Evolutionary conservation across 768 basidiomycete species (phyloP).

Genomic region (Peribolospora baueri): DNA sequence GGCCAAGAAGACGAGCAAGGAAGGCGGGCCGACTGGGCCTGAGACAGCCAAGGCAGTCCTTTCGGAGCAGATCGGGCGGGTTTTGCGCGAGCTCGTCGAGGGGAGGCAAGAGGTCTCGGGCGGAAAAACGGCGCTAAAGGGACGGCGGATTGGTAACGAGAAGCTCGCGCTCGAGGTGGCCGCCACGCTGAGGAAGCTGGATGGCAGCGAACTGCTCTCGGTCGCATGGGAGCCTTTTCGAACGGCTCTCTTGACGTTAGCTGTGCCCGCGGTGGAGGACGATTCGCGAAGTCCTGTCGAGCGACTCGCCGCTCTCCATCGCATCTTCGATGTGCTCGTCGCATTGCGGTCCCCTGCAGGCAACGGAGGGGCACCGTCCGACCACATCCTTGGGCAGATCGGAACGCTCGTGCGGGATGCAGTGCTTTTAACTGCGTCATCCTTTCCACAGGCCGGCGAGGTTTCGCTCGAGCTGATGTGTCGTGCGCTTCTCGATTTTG

Average conservation of each 20-base stretch:
- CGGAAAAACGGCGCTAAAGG: neutral
- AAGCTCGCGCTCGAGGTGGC: neutral
- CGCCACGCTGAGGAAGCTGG: neutral
- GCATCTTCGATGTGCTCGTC: too few relatives aligned
- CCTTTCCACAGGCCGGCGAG: too few relatives aligned
- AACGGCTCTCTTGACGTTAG: neutral
- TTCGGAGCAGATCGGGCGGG: constrained; percentile 3
- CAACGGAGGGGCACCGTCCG: too few relatives aligned
- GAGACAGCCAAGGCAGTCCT: constrained; percentile 16
- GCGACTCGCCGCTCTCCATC: too few relatives aligned
- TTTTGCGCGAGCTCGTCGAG: constrained; percentile 4
- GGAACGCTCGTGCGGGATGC: too few relatives aligned
- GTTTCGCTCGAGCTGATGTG: too few relatives aligned
- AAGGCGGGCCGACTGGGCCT: constrained; percentile 20
- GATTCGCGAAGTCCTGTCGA: too few relatives aligned
- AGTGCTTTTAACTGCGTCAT: too few relatives aligned
- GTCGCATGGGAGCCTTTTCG: too few relatives aligned
- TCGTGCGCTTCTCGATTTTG: too few relatives aligned
- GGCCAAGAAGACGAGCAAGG: constrained; percentile 22
- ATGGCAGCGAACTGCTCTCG: neutral
- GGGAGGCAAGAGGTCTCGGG: neutral
- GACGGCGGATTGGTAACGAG: neutral
- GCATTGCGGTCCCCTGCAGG: too few relatives aligned
- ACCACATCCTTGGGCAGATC: too few relatives aligned
- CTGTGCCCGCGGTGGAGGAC: neutral